These are phyloP conservation scores for Starmera pachycereana DNA, from an alignment of 805 yeast species.

Conservation along the genomic window DNA sequence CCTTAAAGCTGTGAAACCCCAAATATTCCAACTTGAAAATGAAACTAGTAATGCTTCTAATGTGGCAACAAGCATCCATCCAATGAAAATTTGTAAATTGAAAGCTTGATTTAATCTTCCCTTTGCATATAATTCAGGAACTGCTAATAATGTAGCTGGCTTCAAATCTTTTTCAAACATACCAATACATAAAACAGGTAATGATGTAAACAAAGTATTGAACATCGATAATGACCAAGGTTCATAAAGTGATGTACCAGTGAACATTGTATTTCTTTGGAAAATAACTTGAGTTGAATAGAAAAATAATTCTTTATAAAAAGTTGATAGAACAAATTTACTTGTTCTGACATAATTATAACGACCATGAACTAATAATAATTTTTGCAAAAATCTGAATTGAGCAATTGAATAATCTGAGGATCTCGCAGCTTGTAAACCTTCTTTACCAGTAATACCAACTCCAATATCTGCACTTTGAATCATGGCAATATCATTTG, in stretches of 20 bases:
- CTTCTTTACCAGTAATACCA: conserved; percentile 96
- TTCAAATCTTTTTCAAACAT: conserved; percentile 86
- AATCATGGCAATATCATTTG: conserved; percentile 98
- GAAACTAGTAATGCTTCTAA: conserved; percentile 61
- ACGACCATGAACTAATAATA: conserved; percentile 88
- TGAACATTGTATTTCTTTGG: conserved; percentile 78
- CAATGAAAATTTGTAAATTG: conserved; percentile 54
- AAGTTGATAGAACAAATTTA: conserved; percentile 86
- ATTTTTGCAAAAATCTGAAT: conserved; percentile 72
- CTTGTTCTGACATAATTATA: conserved; percentile 90
- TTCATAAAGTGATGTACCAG: conserved; percentile 90
- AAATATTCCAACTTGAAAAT: conserved; percentile 53
- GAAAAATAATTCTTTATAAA: conserved; percentile 87
- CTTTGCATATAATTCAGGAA: conserved; percentile 77
- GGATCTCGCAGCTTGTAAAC: conserved; percentile 91
- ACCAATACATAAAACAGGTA: conserved; percentile 89
- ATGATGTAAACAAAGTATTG: conserved; percentile 88
- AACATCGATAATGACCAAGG: conserved; percentile 97
- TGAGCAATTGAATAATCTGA: conserved; percentile 95
- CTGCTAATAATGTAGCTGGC: conserved; percentile 81
- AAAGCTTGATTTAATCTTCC: conserved; percentile 73
- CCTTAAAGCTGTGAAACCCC: conserved; percentile 56
- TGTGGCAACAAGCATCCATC: conserved; percentile 75
- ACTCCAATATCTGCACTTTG: conserved; percentile 97
- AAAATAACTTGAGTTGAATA: conserved; percentile 81